Evolutionary conservation across 129 eudicot genomes (phyloP), one percentile per base, ranked within the genome.

Genomic region (Ambrosia artemisiifolia): DNA sequence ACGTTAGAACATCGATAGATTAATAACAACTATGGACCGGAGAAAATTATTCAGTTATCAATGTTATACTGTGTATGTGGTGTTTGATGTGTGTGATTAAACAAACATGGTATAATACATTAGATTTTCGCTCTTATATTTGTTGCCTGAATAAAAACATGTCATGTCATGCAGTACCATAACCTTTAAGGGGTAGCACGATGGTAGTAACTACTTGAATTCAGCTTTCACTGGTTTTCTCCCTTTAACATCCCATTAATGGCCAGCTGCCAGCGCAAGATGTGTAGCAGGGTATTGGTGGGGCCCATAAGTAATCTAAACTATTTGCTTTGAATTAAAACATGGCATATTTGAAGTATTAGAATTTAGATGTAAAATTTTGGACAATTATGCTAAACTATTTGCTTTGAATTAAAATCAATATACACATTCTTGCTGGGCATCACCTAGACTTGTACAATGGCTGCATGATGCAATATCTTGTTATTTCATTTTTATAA

Each of bases 301-400:
- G 42, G 42, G 42, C 42, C 42, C 42, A 7, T 36, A 7, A 3
- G 42, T 24, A 24, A 24, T 24, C 28, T 24, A 24, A 24, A 24
- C 28, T 24, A 24, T 24, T 24, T 24, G 28, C 28, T 24, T 24
- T 24, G 28, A 24, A 24, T 24, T 24, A 36, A 36, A 69, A 34
- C 50, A 18, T 70, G 65, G 65, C 13, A 53, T 38, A 70, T 54
- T 70, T 12, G 55, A 69, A 35, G 74, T 51, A 24, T 24, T 24
- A 24, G 28, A 24, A 24, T 24, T 24, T 24, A 24, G 28, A 24
- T 24, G 28, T 24, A 24, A 24, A 24, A 24, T 24, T 24, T 24
- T 24, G 28, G 28, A 24, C 1, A 24, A 24, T 24, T 24, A 24
- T 24, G 28, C 28, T 24, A 24, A 24, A 24, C 28, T 24, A 24